These are phyloP conservation scores for Mycena vulgaris DNA, from an alignment of 768 basidiomycete species.

Conservation along the genomic window DNA sequence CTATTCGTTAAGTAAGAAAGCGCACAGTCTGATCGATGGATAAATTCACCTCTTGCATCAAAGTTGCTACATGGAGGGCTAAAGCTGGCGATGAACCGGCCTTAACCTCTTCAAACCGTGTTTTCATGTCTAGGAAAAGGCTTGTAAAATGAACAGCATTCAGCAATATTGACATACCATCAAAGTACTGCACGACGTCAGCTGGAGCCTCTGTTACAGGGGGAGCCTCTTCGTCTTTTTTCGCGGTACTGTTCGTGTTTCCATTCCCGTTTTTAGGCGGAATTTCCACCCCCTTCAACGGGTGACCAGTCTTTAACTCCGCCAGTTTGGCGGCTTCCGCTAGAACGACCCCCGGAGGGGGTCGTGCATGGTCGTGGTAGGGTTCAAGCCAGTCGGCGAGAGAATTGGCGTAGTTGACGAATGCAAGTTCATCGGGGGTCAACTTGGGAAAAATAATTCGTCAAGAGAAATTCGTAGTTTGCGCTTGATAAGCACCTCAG, in stretches of 20 bases:
- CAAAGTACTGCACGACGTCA: constrained; percentile 71
- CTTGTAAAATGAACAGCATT: neutral
- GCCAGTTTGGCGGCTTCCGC: constrained; percentile 84
- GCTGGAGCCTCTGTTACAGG: constrained; percentile 74
- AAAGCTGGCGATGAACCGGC: constrained; percentile 64
- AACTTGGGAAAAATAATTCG: constrained; percentile 59
- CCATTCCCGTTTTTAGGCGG: constrained; percentile 57
- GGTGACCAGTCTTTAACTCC: constrained; percentile 78
- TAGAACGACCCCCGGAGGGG: constrained; percentile 76
- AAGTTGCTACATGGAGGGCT: constrained; percentile 78
- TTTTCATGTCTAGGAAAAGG: constrained; percentile 64
- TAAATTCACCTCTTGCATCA: constrained; percentile 78
- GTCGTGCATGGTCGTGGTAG: constrained; percentile 81
- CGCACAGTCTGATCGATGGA: neutral
- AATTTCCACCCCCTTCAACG: constrained; percentile 74
- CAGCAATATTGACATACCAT: constrained; percentile 56
- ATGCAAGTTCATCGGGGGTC: constrained; percentile 71
- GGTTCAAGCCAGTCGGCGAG: constrained; percentile 85
- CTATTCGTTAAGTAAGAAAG: constrained; percentile 52
- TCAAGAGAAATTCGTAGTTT: constrained; percentile 19
- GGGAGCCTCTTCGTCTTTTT: constrained; percentile 83
- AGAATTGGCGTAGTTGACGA: constrained; percentile 73
- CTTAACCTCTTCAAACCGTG: constrained; percentile 63
- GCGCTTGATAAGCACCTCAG: constrained; percentile 60
- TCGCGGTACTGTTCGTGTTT: constrained; percentile 62